Conservation (phyloP, 2,329 filamentous ascomycete genomes). For the Emergomyces pasteurianus region DNA sequence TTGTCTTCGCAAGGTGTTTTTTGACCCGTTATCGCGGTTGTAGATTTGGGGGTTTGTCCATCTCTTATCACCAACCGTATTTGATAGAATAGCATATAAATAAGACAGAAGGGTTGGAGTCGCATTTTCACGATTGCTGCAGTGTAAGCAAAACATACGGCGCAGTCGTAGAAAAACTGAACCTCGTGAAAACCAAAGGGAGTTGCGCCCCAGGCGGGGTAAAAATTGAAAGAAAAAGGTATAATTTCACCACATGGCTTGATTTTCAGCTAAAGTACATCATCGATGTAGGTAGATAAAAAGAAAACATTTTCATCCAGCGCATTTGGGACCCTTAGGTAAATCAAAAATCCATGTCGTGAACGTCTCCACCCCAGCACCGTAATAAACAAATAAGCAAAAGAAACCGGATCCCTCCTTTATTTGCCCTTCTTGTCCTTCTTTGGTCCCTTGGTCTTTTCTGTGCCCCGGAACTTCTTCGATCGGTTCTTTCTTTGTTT, state of each 20-base stretch:
- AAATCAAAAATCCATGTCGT: constrained; percentile 7
- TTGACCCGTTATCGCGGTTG: not conserved
- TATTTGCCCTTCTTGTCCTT: constrained; percentile 72
- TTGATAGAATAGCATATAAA: not conserved
- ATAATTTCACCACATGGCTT: constrained; percentile 11
- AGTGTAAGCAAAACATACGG: not conserved
- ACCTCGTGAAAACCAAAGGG: not conserved
- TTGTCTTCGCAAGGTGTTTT: not conserved
- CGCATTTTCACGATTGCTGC: not conserved
- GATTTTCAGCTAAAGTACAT: constrained; percentile 14
- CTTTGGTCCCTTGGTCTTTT: constrained; percentile 97
- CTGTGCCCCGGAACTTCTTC: constrained; percentile 96
- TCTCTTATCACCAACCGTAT: not conserved
- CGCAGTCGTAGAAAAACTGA: not conserved
- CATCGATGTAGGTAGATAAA: constrained; percentile 7
- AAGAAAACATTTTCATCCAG: constrained; percentile 8
- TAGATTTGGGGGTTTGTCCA: not conserved
- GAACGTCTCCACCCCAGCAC: constrained; percentile 6
- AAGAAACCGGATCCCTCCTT: not conserved
- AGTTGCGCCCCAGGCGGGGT: too few relatives aligned
- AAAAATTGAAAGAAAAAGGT: too few relatives aligned
- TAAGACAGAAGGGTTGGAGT: not conserved
- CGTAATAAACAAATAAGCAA: constrained; percentile 3
- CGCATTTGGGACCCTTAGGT: constrained; percentile 9
- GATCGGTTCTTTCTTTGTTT: constrained; percentile 99